phyloP scores from a whole-genome alignment of 1,284 basidiomycete species.

The Ustilago curta region DNA sequence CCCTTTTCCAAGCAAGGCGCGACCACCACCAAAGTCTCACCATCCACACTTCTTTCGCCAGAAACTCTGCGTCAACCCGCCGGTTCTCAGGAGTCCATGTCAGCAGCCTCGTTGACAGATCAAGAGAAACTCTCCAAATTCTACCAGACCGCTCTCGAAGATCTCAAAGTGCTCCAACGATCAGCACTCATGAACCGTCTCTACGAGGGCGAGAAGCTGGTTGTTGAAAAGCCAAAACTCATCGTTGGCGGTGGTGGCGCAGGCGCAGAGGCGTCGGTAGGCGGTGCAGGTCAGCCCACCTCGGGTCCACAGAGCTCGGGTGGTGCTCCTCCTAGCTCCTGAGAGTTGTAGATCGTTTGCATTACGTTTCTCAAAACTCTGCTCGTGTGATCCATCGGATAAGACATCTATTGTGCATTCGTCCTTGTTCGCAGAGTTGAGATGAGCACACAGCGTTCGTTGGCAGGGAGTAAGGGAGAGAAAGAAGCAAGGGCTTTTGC shows the following conservation, averaged over 20 bases:
- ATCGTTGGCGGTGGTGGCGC: conserved; percentile 61
- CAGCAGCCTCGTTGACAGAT: conserved; percentile 42
- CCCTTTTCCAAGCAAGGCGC: conserved; percentile 60
- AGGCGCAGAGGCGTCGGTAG: conserved; percentile 45
- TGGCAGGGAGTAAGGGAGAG: background rate
- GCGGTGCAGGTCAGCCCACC: conserved; percentile 51
- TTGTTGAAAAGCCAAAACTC: conserved; percentile 63
- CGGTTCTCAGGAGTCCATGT: conserved; percentile 26
- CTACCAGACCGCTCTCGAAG: conserved; percentile 59
- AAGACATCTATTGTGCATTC: conserved; percentile 2
- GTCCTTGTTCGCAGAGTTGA: background rate
- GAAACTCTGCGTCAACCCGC: conserved; percentile 26
- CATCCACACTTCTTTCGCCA: conserved; percentile 50
- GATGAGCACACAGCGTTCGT: background rate
- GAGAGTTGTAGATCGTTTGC: conserved; percentile 7
- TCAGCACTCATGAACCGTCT: conserved; percentile 66
- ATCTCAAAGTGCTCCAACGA: conserved; percentile 64
- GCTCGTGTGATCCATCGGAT: background rate
- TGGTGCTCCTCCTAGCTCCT: conserved; percentile 46
- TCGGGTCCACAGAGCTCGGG: conserved; percentile 45
- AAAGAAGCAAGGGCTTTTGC: background rate
- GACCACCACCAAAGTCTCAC: conserved; percentile 53
- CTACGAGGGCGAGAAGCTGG: conserved; percentile 67
- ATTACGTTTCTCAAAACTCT: background rate
- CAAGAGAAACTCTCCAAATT: conserved; percentile 53